Conservation (phyloP, 1,139 yeast genomes). For the Wickerhamomyces sp. region DNA sequence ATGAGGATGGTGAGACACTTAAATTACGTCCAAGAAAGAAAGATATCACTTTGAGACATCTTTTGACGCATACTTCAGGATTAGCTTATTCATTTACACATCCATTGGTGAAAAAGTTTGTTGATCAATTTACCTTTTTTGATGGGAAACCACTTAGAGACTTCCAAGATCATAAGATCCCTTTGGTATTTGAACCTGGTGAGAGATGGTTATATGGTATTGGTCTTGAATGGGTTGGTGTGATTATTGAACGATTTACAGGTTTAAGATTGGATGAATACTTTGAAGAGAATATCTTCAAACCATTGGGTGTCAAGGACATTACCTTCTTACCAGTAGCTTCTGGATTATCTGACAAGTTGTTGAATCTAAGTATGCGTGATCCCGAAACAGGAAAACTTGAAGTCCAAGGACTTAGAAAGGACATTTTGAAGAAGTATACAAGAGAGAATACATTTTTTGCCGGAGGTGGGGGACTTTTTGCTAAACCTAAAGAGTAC, state of each 20-base stretch:
- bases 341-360: slow-evolving; percentile 3
- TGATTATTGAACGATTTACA: slow-evolving; percentile 36
- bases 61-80: slow-evolving; percentile 49
- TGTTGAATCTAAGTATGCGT: slow-evolving; percentile 3
- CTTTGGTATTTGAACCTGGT: slow-evolving; percentile 48
- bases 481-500: slow-evolving; percentile 28
- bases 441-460: slow-evolving; percentile 11
- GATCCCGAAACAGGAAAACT: slow-evolving; percentile 2
- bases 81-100: slow-evolving; percentile 31
- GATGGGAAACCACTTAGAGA: not conserved
- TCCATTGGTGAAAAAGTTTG: not conserved
- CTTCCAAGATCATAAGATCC: slow-evolving; percentile 20
- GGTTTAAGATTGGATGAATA: slow-evolving; percentile 39
- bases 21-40: slow-evolving; percentile 29
- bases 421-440: not conserved
- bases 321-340: not conserved
- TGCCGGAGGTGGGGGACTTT: slow-evolving; percentile 32
- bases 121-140: slow-evolving; percentile 4
- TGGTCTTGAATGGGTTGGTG: slow-evolving; percentile 47
- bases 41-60: slow-evolving; percentile 42
- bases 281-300: slow-evolving; percentile 34
- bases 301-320: slow-evolving; percentile 32
- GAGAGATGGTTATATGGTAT: slow-evolving; percentile 44
- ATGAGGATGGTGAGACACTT: slow-evolving; percentile 29
- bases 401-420: not conserved